Evolutionary conservation across 208 protist species (phyloP), one percentile per base, ranked within the genome.

Genomic region (Ichthyophonus hoferi): DNA sequence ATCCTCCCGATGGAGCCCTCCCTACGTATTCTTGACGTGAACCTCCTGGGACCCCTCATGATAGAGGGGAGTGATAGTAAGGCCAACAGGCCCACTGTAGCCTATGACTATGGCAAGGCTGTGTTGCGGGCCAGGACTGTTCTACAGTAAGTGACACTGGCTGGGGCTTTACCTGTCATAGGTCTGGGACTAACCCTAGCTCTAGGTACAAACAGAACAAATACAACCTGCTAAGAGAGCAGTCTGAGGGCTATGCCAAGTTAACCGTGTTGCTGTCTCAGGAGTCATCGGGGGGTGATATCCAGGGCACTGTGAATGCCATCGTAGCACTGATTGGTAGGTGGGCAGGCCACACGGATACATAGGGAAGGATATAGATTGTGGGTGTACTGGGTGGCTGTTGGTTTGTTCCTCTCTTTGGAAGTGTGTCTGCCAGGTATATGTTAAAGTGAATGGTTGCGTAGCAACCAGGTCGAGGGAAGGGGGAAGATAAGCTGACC

Each of bases 201-300:
- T n/a, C n/a, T 24, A 67, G 50, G 50, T 95, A 94, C 88, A 92
- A 85, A 76, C 91, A 94, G 87, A 39, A 83, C 24, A 96, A 95
- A 90, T 96, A 91, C 85, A 96, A 96, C 85, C 90, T 96, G 78
- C 87, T 95, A 37, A 90, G 92, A 40, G 95, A 96, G 79, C 94
- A 96, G 81, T 91, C 39, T 0, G 95, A 96, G 87, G 95, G 95
- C 24, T 96, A 92, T 82, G 92, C 94, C n/a, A 96, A 96, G 87
- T 58, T 96, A 12, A 39, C 96, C 14, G 24, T 24, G 50, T 24
- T 67, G 50, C 14, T 67, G 50, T 7, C 50, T 7, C 50, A 67
- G 50, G 50, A 67, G 14, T 7, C 24, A 24, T 7, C 14, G 14
- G 14, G 7, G 24, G 50, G 24, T 24, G 14, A 67, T 7, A 24